phyloP scores from a whole-genome alignment of 352 stramenopile species.

The Plasmopara muralis region DNA sequence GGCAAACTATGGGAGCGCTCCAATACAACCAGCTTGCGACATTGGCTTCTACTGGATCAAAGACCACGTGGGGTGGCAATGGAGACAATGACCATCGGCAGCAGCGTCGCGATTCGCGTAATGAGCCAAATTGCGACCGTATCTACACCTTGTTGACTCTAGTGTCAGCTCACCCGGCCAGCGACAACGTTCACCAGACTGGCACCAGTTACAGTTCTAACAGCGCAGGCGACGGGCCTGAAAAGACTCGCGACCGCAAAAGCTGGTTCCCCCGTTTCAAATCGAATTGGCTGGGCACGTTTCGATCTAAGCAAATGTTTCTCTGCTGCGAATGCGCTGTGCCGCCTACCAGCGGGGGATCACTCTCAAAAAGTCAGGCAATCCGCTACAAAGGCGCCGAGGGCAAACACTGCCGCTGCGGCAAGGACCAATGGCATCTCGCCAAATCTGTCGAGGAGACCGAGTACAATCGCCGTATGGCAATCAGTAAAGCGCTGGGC shows the following conservation, averaged over 20 bases:
- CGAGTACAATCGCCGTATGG: conserved; percentile 81
- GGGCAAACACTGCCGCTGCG: conserved; percentile 75
- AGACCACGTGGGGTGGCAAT: not conserved
- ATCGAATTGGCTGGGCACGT: conserved; percentile 82
- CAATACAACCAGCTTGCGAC: conserved; percentile 12
- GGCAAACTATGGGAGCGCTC: conserved; percentile 23
- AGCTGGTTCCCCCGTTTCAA: conserved; percentile 86
- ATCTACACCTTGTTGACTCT: not conserved
- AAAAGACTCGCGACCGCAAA: conserved; percentile 84
- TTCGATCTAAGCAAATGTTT: conserved; percentile 85
- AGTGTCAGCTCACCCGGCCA: conserved; percentile 3
- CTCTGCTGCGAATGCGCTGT: conserved; percentile 73
- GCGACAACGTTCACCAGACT: conserved; percentile 49
- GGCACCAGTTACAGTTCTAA: conserved; percentile 64
- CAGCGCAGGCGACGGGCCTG: conserved; percentile 64
- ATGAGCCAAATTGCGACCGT: not conserved
- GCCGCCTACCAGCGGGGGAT: conserved; percentile 16
- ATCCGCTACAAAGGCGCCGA: conserved; percentile 72
- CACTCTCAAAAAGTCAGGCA: conserved; percentile 22
- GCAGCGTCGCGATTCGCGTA: not conserved
- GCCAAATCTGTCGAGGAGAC: conserved; percentile 75
- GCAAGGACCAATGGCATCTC: conserved; percentile 77
- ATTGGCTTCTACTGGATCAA: conserved; percentile 6
- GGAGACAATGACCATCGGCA: conserved; percentile 2
- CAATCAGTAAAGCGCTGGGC: conserved; percentile 73